Conservation (phyloP, 1,139 yeast genomes). For the Williopsis jadinii region DNA sequence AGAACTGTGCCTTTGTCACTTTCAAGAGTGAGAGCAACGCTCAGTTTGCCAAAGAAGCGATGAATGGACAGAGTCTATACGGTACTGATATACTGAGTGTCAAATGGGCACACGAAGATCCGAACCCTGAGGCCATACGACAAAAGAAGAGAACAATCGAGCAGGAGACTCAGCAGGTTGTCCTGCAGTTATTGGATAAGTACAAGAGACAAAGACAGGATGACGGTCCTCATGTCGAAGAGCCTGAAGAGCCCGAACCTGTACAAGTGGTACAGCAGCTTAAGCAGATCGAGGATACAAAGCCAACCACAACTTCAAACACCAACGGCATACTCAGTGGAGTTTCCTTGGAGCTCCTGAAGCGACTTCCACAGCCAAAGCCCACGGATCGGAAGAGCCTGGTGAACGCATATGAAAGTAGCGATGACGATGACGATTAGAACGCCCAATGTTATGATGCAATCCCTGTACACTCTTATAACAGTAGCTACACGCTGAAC, state of each 20-base stretch:
- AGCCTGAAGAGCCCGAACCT: constrained; percentile 2
- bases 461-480: too few relatives aligned
- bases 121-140: constrained; percentile 62
- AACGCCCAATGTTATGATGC: too few relatives aligned
- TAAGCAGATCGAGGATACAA: background rate
- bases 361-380: background rate
- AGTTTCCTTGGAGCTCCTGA: constrained; percentile 4
- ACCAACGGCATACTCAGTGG: constrained; percentile 1
- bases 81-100: constrained; percentile 53
- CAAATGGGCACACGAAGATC: constrained; percentile 90
- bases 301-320: constrained; percentile 6
- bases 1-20: constrained; percentile 76
- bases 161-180: constrained; percentile 16
- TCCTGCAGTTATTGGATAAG: constrained; percentile 11
- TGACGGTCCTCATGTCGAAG: constrained; percentile 3
- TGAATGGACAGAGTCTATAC: constrained; percentile 69
- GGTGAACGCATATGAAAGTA: constrained; percentile 6
- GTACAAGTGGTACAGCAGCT: too few relatives aligned
- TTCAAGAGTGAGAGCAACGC: constrained; percentile 65
- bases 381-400: constrained; percentile 1
- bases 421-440: constrained; percentile 3
- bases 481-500: too few relatives aligned
- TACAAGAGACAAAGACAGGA: constrained; percentile 8
- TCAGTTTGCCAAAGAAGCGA: constrained; percentile 91
- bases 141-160: constrained; percentile 34